phyloP scores from a whole-genome alignment of 805 yeast genomes.

The Wickerhamiella shivajii region DNA sequence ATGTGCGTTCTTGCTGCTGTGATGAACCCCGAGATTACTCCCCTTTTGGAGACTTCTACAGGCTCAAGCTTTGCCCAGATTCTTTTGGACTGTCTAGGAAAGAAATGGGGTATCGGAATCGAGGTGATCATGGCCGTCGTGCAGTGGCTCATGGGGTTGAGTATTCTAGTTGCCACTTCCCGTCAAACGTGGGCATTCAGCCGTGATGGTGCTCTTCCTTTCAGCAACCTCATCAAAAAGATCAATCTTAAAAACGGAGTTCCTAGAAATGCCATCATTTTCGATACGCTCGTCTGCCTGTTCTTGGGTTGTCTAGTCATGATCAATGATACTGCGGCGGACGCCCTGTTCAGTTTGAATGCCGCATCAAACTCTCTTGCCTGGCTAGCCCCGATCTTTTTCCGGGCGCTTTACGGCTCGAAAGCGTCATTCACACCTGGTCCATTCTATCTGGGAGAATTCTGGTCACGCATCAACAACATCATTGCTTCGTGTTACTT shows the following conservation, averaged over 20 bases:
- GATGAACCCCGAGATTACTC: conserved; percentile 31
- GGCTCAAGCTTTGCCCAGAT: conserved; percentile 55
- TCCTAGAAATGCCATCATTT: conserved; percentile 52
- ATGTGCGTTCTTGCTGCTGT: conserved; percentile 37
- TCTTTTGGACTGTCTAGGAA: conserved; percentile 46
- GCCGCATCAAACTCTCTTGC: conserved; percentile 50
- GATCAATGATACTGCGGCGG: conserved; percentile 44
- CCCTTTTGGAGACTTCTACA: conserved; percentile 29
- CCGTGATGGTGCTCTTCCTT: conserved; percentile 62
- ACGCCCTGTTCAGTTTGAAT: conserved; percentile 49
- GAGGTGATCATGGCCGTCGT: conserved; percentile 44
- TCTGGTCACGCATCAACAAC: conserved; percentile 32
- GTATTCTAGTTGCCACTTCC: conserved; percentile 47
- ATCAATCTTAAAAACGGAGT: conserved; percentile 42
- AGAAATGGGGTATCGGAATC: conserved; percentile 48
- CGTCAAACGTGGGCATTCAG: conserved; percentile 66
- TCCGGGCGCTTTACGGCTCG: conserved; percentile 40
- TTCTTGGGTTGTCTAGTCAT: conserved; percentile 43
- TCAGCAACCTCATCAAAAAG: conserved; percentile 38
- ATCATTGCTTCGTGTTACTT: conserved; percentile 37
- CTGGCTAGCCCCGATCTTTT: conserved; percentile 45
- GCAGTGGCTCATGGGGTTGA: conserved; percentile 53
- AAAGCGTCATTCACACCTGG: conserved; percentile 49
- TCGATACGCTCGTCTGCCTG: conserved; percentile 35
- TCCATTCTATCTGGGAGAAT: conserved; percentile 44